phyloP scores from a whole-genome alignment of 31 red algal genomes.

The Odonthalia washingtoniensis region DNA sequence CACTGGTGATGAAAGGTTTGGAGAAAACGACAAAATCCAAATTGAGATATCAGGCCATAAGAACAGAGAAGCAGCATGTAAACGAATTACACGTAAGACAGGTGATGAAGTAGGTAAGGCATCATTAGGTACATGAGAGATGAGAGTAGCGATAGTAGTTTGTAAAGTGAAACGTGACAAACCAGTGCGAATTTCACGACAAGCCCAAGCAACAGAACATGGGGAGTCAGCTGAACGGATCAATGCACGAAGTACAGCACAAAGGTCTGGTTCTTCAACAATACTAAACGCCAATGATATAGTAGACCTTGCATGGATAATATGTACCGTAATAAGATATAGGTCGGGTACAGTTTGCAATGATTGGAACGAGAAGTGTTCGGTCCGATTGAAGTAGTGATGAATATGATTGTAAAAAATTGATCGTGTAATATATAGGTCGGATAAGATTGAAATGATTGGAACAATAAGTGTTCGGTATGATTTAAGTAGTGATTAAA shows the following conservation, averaged over 20 bases:
- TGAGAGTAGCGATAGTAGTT: background rate
- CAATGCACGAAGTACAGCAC: slow-evolving; percentile 48
- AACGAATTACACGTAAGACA: background rate
- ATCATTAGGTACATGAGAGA: background rate
- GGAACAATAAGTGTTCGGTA: slow-evolving; percentile 63
- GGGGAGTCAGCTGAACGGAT: slow-evolving; percentile 25
- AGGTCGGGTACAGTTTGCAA: slow-evolving; percentile 55
- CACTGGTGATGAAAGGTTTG: background rate
- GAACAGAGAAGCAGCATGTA: background rate
- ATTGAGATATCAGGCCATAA: background rate
- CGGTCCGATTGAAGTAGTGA: slow-evolving; percentile 55
- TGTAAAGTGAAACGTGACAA: background rate
- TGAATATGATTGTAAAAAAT: slow-evolving; percentile 51
- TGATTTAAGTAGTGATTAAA: slow-evolving; percentile 52
- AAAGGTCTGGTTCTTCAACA: slow-evolving; percentile 62
- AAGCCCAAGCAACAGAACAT: slow-evolving; percentile 25
- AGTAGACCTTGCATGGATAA: slow-evolving; percentile 54
- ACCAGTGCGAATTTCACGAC: background rate
- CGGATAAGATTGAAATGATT: slow-evolving; percentile 49
- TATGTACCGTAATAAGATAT: slow-evolving; percentile 27
- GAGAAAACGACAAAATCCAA: background rate
- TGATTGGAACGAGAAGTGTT: slow-evolving; percentile 59
- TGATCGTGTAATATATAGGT: slow-evolving; percentile 46
- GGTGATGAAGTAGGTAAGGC: background rate
- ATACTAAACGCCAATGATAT: slow-evolving; percentile 48